These are phyloP conservation scores for Rhizopus stolonifer DNA, from an alignment of 371 early-diverging fungal species.

Conservation along the genomic window DNA sequence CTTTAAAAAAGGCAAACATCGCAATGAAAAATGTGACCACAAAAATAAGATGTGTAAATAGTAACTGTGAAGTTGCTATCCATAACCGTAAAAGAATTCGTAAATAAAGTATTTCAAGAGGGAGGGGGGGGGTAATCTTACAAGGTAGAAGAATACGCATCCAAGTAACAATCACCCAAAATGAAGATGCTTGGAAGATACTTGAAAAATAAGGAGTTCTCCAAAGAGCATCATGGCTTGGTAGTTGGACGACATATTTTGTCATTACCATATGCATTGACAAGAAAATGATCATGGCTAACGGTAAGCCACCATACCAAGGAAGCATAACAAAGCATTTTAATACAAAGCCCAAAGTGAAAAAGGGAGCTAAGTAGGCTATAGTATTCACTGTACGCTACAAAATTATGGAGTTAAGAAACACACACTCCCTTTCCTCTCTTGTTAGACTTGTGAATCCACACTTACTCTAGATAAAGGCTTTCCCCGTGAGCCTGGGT, in stretches of 20 bases:
- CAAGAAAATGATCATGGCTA: constrained; percentile 53
- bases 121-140: constrained; percentile 9
- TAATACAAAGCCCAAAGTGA: constrained; percentile 59
- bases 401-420: too few species aligned
- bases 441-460: too few species aligned
- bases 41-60: constrained; percentile 65
- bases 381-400: constrained; percentile 62
- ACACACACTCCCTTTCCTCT: background rate
- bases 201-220: constrained; percentile 82
- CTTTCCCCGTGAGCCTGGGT: constrained; percentile 36
- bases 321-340: constrained; percentile 62
- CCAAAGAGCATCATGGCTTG: constrained; percentile 57
- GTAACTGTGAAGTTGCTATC: constrained; percentile 63
- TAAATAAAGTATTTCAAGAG: background rate
- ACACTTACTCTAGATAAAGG: constrained; percentile 39
- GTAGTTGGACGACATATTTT: constrained; percentile 59
- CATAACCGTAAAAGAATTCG: constrained; percentile 18
- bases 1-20: constrained; percentile 72
- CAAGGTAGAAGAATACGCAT: constrained; percentile 28
- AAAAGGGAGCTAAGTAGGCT: constrained; percentile 72
- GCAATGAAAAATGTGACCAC: constrained; percentile 53
- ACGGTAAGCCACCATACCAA: constrained; percentile 77
- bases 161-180: constrained; percentile 73
- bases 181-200: constrained; percentile 81
- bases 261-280: constrained; percentile 62